These are phyloP conservation scores for Bathelium albidoporum DNA, from an alignment of 495 filamentous ascomycete species.

Conservation along the genomic window DNA sequence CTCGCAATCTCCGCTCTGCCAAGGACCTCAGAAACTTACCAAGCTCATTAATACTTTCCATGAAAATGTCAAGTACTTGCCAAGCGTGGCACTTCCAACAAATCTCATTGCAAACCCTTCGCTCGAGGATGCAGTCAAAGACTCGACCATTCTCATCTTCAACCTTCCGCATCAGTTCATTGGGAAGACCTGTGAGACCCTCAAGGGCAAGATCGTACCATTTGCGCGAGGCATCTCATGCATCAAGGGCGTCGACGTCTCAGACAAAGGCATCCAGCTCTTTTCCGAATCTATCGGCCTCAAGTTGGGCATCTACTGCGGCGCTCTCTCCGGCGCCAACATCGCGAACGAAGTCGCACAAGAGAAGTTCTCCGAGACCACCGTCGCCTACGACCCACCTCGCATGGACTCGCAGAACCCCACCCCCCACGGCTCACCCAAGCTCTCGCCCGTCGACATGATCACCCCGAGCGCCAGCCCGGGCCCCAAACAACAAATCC, in stretches of 20 bases:
- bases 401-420: constrained; percentile 65
- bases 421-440: constrained; percentile 48
- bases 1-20: constrained; percentile 41
- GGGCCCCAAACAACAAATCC: constrained; percentile 24
- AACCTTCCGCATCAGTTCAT: constrained; percentile 99
- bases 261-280: constrained; percentile 65
- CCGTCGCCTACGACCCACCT: constrained; percentile 90
- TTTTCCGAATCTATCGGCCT: constrained; percentile 93
- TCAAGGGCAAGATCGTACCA: constrained; percentile 80
- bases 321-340: constrained; percentile 91
- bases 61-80: constrained; percentile 97
- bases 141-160: constrained; percentile 84
- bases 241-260: constrained; percentile 95
- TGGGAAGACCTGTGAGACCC: constrained; percentile 67
- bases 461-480: constrained; percentile 36
- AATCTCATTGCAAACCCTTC: constrained; percentile 90
- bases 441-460: constrained; percentile 46
- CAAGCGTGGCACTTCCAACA: constrained; percentile 65
- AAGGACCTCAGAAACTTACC: constrained; percentile 73
- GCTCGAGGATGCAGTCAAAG: constrained; percentile 66
- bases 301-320: constrained; percentile 89
- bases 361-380: constrained; percentile 95
- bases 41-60: constrained; percentile 81
- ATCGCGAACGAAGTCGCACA: constrained; percentile 90
- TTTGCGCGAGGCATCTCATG: constrained; percentile 92